These are phyloP conservation scores for Yamadazyma diospyri DNA, from an alignment of 1,139 yeast genomes.

Conservation along the genomic window DNA sequence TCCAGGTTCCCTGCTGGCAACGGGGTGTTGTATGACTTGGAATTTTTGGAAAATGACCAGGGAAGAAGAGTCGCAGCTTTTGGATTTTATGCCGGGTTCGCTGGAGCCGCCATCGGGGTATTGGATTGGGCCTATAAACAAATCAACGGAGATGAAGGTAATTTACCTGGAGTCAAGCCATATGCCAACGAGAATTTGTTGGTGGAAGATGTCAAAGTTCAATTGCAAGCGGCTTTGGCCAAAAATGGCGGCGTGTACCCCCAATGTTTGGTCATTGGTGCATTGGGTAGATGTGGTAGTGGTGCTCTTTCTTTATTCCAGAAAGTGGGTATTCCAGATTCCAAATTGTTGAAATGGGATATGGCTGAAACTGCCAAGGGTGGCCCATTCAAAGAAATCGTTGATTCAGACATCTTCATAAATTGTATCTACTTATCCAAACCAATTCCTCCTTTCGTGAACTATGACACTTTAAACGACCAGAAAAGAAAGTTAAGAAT, in stretches of 20 bases:
- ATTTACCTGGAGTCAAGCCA: constrained; percentile 75
- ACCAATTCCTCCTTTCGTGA: constrained; percentile 91
- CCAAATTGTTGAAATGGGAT: constrained; percentile 88
- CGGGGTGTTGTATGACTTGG: constrained; percentile 88
- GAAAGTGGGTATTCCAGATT: constrained; percentile 85
- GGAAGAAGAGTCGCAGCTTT: constrained; percentile 99
- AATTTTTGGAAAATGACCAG: constrained; percentile 87
- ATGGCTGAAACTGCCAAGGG: constrained; percentile 95
- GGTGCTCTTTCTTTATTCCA: constrained; percentile 87
- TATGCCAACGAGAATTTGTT: constrained; percentile 77
- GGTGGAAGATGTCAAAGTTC: constrained; percentile 64
- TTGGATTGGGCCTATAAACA: constrained; percentile 94
- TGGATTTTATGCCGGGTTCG: constrained; percentile 98
- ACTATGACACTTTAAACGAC: constrained; percentile 61
- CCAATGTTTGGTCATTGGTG: constrained; percentile 86
- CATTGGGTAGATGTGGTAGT: constrained; percentile 98
- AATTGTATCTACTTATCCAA: constrained; percentile 92
- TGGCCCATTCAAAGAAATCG: constrained; percentile 94
- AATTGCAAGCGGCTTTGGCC: constrained; percentile 55
- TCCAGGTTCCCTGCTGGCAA: constrained; percentile 86
- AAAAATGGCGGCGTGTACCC: constrained; percentile 68
- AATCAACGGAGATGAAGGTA: constrained; percentile 56
- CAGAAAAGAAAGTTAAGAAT: constrained; percentile 75
- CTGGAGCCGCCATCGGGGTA: constrained; percentile 96
- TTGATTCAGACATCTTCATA: constrained; percentile 80